Evolutionary conservation across 768 basidiomycete genomes (phyloP).

Genomic region (Pholiota conissans): DNA sequence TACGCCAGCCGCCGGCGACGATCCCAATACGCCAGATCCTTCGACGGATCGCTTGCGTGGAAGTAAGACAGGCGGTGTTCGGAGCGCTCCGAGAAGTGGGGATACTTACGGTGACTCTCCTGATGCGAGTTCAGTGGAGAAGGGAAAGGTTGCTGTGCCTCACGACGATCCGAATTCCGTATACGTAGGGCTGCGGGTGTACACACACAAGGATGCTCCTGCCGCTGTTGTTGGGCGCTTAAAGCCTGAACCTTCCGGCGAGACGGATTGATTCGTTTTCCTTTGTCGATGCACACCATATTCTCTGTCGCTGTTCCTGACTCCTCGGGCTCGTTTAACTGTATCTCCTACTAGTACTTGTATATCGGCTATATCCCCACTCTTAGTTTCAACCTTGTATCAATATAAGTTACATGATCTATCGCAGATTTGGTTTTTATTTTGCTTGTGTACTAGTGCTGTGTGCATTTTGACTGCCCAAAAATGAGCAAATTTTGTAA

Average conservation of each 20-base stretch:
- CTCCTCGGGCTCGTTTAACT: no score
- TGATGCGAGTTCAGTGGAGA: slow-evolving; percentile 7
- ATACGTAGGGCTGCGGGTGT: slow-evolving; percentile 39
- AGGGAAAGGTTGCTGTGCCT: slow-evolving; percentile 22
- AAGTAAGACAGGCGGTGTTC: not conserved
- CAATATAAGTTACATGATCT: no score
- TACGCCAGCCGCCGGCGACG: slow-evolving; percentile 13
- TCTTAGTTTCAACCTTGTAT: no score
- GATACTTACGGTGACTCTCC: not conserved
- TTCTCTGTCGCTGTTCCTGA: no score
- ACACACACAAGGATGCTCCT: slow-evolving; percentile 44
- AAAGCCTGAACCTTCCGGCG: slow-evolving; percentile 17
- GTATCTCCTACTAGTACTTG: no score
- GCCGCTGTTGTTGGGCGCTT: slow-evolving; percentile 31
- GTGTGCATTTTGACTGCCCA: no score
- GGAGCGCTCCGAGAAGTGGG: not conserved
- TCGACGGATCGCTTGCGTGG: slow-evolving; percentile 1
- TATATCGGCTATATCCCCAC: no score
- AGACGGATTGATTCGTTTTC: not conserved
- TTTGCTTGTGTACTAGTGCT: no score
- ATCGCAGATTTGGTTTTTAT: no score
- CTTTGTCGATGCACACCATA: no score
- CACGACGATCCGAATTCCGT: slow-evolving; percentile 39
- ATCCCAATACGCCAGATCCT: slow-evolving; percentile 10
- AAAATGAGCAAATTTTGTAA: no score